A percentile compares a stretch with the other conserved stretches of the same genome.
Evolutionary conservation across 352 stramenopile species (phyloP).

Genomic region (Phytophthora hibernalis): DNA sequence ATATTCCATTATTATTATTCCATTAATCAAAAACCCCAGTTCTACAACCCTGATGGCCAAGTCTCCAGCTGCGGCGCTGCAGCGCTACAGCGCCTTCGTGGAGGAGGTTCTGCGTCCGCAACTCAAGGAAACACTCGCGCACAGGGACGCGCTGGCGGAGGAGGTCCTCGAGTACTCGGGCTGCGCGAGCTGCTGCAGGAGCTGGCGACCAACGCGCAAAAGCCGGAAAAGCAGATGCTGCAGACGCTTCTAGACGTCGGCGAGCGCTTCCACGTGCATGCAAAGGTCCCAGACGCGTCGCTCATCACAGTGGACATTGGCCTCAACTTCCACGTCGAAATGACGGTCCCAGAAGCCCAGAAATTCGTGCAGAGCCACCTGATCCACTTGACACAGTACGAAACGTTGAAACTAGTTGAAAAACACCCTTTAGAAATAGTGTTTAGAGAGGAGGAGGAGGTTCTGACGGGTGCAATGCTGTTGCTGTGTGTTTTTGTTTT

Average conservation of each 20-base stretch:
- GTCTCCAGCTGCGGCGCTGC: constrained; percentile 42
- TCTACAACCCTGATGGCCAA: too few relatives aligned
- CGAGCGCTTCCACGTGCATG: constrained; percentile 75
- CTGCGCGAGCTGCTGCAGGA: constrained; percentile 57
- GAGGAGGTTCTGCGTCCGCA: constrained; percentile 77
- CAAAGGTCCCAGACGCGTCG: constrained; percentile 65
- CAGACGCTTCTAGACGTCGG: constrained; percentile 74
- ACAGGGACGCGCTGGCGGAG: constrained; percentile 51
- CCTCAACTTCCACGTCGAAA: constrained; percentile 81
- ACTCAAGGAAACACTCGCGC: constrained; percentile 61
- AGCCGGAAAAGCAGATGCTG: constrained; percentile 24
- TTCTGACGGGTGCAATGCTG: not conserved
- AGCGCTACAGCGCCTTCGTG: constrained; percentile 72
- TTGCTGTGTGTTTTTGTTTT: not conserved
- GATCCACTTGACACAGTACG: constrained; percentile 57
- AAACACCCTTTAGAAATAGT: not conserved
- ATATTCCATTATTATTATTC: too few relatives aligned
- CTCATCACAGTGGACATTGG: constrained; percentile 77
- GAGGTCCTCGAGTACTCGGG: constrained; percentile 75
- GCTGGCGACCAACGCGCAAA: constrained; percentile 16
- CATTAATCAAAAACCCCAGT: too few relatives aligned
- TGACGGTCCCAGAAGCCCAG: constrained; percentile 70
- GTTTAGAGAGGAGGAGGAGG: not conserved
- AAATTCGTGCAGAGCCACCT: constrained; percentile 66
- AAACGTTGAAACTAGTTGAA: not conserved